Evolutionary conservation across 768 basidiomycete species (phyloP).

Genomic region (Lactarius akahatsu): DNA sequence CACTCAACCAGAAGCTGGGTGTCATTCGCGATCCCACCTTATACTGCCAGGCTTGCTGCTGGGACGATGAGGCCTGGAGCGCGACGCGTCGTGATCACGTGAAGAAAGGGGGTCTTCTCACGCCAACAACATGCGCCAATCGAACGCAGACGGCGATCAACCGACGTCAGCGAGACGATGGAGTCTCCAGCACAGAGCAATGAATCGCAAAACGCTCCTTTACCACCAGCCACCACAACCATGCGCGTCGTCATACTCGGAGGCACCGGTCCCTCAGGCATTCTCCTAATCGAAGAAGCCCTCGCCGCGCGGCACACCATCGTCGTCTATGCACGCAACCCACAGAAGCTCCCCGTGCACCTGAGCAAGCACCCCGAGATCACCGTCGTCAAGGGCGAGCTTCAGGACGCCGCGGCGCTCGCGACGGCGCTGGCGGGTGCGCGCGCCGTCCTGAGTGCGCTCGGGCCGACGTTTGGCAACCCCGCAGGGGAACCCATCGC

Average conservation of each 20-base stretch:
- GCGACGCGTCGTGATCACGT: not conserved
- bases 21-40: too few relatives aligned
- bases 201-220: not conserved
- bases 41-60: too few relatives aligned
- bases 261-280: conserved; percentile 62
- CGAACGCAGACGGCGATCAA: not conserved
- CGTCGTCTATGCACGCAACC: conserved; percentile 62
- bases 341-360: conserved; percentile 58
- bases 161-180: not conserved
- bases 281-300: conserved; percentile 54
- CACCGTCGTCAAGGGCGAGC: conserved; percentile 52
- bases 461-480: conserved; percentile 52
- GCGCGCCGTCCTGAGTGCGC: conserved; percentile 63
- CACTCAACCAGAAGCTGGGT: not conserved
- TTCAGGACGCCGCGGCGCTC: conserved; percentile 52
- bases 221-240: not conserved
- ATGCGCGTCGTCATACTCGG: conserved; percentile 69
- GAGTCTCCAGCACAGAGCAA: not conserved
- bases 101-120: not conserved
- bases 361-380: conserved; percentile 46
- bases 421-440: conserved; percentile 54
- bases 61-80: not conserved
- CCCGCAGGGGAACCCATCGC: conserved; percentile 58
- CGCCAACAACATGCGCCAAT: not conserved
- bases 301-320: conserved; percentile 48